phyloP scores from a whole-genome alignment of 1,284 basidiomycete species.

The Amylostereum areolatum region DNA sequence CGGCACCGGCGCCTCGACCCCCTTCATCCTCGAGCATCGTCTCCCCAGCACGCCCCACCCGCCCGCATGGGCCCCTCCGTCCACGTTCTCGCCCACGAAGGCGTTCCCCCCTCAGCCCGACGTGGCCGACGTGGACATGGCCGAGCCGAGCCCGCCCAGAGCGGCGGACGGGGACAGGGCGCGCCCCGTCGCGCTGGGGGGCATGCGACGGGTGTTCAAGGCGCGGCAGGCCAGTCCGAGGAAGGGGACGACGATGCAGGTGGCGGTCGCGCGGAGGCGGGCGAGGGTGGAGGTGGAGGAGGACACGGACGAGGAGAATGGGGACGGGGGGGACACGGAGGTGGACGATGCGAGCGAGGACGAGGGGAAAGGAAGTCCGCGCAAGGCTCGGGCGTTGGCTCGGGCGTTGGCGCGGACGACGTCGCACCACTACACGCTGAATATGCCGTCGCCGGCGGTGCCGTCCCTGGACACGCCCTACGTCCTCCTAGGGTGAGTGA shows the following conservation, averaged over 20 bases:
- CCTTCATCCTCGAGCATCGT: constrained; percentile 63
- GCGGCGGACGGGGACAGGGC: constrained; percentile 19
- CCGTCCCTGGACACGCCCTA: constrained; percentile 61
- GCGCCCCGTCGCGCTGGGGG: constrained; percentile 57
- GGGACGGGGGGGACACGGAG: constrained; percentile 30
- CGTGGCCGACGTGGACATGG: constrained; percentile 65
- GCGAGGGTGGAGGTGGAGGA: too few relatives aligned
- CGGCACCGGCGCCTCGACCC: constrained; percentile 55
- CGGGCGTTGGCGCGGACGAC: constrained; percentile 49
- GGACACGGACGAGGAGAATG: too few relatives aligned
- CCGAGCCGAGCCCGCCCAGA: constrained; percentile 56
- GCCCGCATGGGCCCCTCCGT: constrained; percentile 60
- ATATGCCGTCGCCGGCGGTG: constrained; percentile 56
- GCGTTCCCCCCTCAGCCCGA: constrained; percentile 52
- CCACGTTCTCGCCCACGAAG: constrained; percentile 50
- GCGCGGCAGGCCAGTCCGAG: constrained; percentile 41
- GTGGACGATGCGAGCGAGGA: constrained; percentile 25
- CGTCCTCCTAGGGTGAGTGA: constrained; percentile 70
- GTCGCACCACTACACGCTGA: constrained; percentile 76
- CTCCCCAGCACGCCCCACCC: constrained; percentile 38
- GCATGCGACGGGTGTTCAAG: constrained; percentile 60
- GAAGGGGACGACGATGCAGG: too few relatives aligned
- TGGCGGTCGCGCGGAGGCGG: too few relatives aligned
- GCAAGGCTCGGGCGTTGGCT: constrained; percentile 15
- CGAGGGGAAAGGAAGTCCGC: constrained; percentile 18